Conservation (phyloP, 495 filamentous ascomycete genomes). For the Extremus antarcticus region DNA sequence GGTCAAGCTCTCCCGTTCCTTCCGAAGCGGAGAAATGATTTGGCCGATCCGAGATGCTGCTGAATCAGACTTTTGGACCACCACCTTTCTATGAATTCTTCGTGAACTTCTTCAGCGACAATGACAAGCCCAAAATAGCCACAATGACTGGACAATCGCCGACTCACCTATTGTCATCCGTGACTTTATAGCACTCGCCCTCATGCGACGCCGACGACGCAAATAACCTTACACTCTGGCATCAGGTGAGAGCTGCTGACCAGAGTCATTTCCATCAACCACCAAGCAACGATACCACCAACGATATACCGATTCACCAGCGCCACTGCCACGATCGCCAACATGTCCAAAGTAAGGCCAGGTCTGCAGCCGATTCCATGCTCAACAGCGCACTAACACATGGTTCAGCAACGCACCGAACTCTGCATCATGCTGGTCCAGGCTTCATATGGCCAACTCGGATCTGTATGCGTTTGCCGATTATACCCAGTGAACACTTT, state of each 20-base stretch:
- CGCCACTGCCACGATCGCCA: constrained; percentile 1
- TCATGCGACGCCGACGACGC: background rate
- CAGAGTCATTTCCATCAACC: background rate
- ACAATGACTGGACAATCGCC: background rate
- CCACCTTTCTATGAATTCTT: background rate
- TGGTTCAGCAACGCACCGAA: constrained; percentile 43
- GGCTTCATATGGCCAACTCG: constrained; percentile 79
- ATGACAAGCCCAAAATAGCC: background rate
- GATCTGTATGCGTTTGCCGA: constrained; percentile 56
- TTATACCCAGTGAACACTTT: background rate
- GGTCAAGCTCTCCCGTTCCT: background rate
- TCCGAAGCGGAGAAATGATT: background rate
- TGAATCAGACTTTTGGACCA: background rate
- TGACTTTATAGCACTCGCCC: background rate
- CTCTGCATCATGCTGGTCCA: constrained; percentile 81
- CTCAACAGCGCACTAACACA: constrained; percentile 3
- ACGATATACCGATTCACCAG: constrained; percentile 1
- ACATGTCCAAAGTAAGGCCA: background rate
- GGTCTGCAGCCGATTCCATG: background rate
- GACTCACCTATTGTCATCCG: background rate
- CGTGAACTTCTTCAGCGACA: background rate
- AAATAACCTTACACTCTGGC: background rate
- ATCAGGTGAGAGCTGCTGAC: background rate
- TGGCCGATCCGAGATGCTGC: too few relatives aligned
- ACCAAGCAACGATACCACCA: background rate